These are phyloP conservation scores for Diaporthe citri DNA, from an alignment of 2,329 filamentous ascomycete species.

Conservation along the genomic window DNA sequence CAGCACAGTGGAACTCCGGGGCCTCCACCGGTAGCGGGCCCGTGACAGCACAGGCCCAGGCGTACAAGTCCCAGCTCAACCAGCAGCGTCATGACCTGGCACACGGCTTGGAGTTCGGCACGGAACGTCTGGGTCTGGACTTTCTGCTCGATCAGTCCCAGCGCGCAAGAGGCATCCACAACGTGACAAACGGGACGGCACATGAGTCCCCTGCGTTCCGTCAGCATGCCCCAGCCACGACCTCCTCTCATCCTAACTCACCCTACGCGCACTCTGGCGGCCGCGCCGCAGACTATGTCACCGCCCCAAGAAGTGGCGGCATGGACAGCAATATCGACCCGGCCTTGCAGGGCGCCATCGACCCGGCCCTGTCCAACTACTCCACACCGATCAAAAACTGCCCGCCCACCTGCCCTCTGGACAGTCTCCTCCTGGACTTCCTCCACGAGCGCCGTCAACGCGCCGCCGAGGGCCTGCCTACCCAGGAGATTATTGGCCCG, in stretches of 20 bases:
- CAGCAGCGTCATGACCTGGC: slow-evolving; percentile 64
- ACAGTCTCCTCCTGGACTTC: slow-evolving; percentile 84
- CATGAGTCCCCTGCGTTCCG: slow-evolving; percentile 60
- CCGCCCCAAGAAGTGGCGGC: slow-evolving; percentile 14
- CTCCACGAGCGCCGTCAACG: slow-evolving; percentile 76
- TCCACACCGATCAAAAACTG: slow-evolving; percentile 68
- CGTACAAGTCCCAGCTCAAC: slow-evolving; percentile 50
- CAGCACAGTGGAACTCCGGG: slow-evolving; percentile 45
- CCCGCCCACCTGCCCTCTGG: slow-evolving; percentile 80
- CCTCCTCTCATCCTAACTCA: slow-evolving; percentile 31
- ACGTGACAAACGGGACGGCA: slow-evolving; percentile 58
- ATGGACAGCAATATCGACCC: slow-evolving; percentile 39
- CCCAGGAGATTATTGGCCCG: slow-evolving; percentile 78
- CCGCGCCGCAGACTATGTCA: slow-evolving; percentile 11
- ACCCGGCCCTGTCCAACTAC: slow-evolving; percentile 34
- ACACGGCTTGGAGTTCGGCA: slow-evolving; percentile 70
- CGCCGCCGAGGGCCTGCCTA: slow-evolving; percentile 73
- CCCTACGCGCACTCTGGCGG: slow-evolving; percentile 24
- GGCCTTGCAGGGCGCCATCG: slow-evolving; percentile 44
- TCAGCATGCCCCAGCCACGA: slow-evolving; percentile 51
- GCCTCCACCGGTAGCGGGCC: slow-evolving; percentile 42
- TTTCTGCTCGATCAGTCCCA: slow-evolving; percentile 77
- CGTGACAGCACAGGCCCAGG: slow-evolving; percentile 43
- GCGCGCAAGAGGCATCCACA: slow-evolving; percentile 65
- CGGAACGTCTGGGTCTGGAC: slow-evolving; percentile 78